phyloP scores from a whole-genome alignment of 1,284 basidiomycete species.

The Leccinum huronense region DNA sequence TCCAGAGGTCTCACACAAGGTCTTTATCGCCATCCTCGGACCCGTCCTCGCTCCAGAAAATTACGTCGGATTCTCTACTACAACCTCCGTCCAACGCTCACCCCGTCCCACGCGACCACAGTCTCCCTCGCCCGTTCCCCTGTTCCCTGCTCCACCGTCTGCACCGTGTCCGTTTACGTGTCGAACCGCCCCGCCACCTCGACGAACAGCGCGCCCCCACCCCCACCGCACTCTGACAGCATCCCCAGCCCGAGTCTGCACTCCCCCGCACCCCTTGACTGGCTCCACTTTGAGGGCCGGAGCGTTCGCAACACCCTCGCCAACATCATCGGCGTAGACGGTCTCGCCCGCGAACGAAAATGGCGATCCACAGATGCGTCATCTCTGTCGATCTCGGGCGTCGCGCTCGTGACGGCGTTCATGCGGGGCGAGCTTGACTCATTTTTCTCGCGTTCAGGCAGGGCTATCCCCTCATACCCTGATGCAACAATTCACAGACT shows the following conservation, averaged over 20 bases:
- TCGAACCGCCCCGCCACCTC: conserved; percentile 28
- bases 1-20: conserved; percentile 77
- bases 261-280: conserved; percentile 74
- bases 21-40: conserved; percentile 69
- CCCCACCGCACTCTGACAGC: conserved; percentile 1
- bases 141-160: conserved; percentile 37
- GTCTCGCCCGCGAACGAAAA: conserved; percentile 72
- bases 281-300: conserved; percentile 76
- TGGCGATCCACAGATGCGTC: conserved; percentile 42
- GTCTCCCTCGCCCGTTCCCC: conserved; percentile 36
- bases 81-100: conserved; percentile 21
- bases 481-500: conserved; percentile 60
- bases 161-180: conserved; percentile 28
- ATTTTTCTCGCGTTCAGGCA: conserved; percentile 39
- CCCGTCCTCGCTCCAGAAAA: conserved; percentile 78
- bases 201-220: not conserved
- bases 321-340: conserved; percentile 74
- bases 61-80: conserved; percentile 40
- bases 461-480: conserved; percentile 50
- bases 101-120: conserved; percentile 30
- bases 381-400: too few species aligned
- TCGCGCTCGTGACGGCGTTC: too few species aligned
- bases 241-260: conserved; percentile 41
- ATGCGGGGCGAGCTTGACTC: conserved; percentile 13
- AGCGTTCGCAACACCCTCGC: conserved; percentile 71